Evolutionary conservation across 768 basidiomycete species (phyloP), one percentile per base, ranked within the genome.

Genomic region (Lyophyllum atratum): DNA sequence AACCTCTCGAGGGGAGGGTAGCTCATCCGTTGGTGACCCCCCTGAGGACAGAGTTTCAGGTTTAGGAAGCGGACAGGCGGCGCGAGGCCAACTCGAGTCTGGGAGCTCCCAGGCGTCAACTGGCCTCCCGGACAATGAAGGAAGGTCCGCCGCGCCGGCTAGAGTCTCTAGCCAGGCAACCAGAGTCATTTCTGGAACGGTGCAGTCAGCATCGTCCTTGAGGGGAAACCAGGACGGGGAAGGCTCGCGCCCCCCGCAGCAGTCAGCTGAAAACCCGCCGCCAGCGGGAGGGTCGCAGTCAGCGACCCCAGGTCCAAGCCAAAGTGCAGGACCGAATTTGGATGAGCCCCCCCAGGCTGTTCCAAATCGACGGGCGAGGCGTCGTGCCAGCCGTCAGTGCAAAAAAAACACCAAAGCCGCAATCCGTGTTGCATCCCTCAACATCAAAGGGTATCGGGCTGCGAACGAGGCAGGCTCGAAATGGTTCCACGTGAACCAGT

Each of bases 291-390:
- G 45, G 2, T 11, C 43, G 24, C 50, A 37, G 33, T 57, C 56
- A 25, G 50, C 39, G 29, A 9, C 28, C 10, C 49, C 25, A 7
- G 48, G 33, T 26, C 10, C 48, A 4, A 22, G 25, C 29, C 25
- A 15, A 2, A 21, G 29, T 28, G 14, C 25, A 22, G 26, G 19
- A 11, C 37, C 24, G 29, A 28, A 19, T 55, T 12, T 10, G 29
- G 29, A 61, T 22, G n/a, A 73, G 1, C 39, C 61, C 7, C 60
- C 61, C 31, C 58, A 63, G 3, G 46, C 49, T 29, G 14, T 4
- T 25, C 50, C 31, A 28, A 28, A 51, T 26, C 24, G 34, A 1
- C 34, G 24, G 15, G 34, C 12, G 31, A 33, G 48, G 25, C 15
- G 33, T 6, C 4, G n/a, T 7, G 12, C 48, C 2, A 3, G 24